Evolutionary conservation across 1,284 basidiomycete species (phyloP).

Genomic region (Macrocystidia cucumis): DNA sequence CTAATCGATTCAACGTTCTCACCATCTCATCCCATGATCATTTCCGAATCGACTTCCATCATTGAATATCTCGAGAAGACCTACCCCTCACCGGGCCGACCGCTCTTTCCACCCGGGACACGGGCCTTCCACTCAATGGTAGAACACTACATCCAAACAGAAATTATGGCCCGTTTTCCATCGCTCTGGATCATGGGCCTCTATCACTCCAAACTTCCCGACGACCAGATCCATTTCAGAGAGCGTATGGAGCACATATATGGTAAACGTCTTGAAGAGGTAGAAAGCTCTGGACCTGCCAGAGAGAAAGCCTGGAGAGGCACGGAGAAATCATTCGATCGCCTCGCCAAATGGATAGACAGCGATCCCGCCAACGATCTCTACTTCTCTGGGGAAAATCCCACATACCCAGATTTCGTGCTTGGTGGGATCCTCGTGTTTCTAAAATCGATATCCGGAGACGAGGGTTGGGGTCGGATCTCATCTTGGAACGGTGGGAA

Average conservation of each 20-base stretch:
- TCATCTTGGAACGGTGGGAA: slow-evolving; percentile 13
- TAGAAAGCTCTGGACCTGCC: slow-evolving; percentile 12
- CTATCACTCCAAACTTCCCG: slow-evolving; percentile 11
- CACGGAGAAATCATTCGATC: slow-evolving; percentile 10
- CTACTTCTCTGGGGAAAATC: slow-evolving; percentile 12
- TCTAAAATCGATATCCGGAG: slow-evolving; percentile 12
- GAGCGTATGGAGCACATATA: slow-evolving; percentile 11
- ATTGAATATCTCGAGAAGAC: slow-evolving; percentile 18
- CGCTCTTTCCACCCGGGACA: slow-evolving; percentile 11
- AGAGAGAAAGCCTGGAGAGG: slow-evolving; percentile 11
- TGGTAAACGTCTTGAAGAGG: slow-evolving; percentile 11
- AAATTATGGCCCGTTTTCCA: slow-evolving; percentile 11
- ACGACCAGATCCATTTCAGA: slow-evolving; percentile 11
- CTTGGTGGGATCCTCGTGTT: slow-evolving; percentile 13
- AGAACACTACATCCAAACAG: slow-evolving; percentile 8
- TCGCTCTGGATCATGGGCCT: slow-evolving; percentile 13
- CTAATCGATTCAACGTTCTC: slow-evolving; percentile 15
- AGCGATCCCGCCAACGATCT: slow-evolving; percentile 7
- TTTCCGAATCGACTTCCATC: slow-evolving; percentile 19
- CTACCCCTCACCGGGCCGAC: slow-evolving; percentile 13
- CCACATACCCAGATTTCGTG: slow-evolving; percentile 15
- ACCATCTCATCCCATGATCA: slow-evolving; percentile 7
- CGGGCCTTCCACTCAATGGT: slow-evolving; percentile 11
- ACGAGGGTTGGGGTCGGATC: slow-evolving; percentile 14
- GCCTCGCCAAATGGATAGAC: slow-evolving; percentile 6